Evolutionary conservation across 257 asterid genomes (phyloP), one percentile per base, ranked within the genome.

Genomic region (Solanum verrucosum): DNA sequence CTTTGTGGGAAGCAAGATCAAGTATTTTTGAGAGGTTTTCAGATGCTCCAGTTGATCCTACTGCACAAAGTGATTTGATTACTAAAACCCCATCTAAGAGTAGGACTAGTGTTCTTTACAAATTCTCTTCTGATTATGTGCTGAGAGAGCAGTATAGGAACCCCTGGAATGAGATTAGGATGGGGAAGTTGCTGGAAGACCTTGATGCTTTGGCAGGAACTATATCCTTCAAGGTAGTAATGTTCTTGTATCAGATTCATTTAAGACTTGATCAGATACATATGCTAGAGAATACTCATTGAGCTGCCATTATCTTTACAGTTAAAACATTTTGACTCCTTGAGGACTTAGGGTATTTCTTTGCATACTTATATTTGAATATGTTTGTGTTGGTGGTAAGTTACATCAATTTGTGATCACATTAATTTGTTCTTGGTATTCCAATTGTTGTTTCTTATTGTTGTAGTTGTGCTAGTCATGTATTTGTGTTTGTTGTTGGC

Each of bases 171-270:
- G 95, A 91, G 91, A 92, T 96, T 86, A 93, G 99, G 93, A 89
- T 93, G 89, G 99, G 98, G 89, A 96, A 95, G 84, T 91, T 96
- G 94, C 95, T 96, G n/a, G 98, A 96, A 88, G 99, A 96, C 89
- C 99, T 96, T 89, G 99, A 96, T 91, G 99, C 99, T 90, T 91
- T 96, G 91, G 99, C 99, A 85, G 98, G 99, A 52, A 96, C 99
- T 44, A 96, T 96, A 35, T 95, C 98, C 37, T 94, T 90, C 84
- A 96, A 96, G 98, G 98, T 96, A 89, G 10, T 49, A 25, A 18
- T 70, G 40, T 40, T 63, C 68, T 73, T 65, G 78, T 27, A 49
- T 29, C 59, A 81, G 10, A 31, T 67, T 73, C 9, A 27, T 81
- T 23, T 29, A 7, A 33, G 49, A 23, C 31, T 27, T 23, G 15